phyloP scores from a whole-genome alignment of 306 rosid genomes.

The Trifolium repens region DNA sequence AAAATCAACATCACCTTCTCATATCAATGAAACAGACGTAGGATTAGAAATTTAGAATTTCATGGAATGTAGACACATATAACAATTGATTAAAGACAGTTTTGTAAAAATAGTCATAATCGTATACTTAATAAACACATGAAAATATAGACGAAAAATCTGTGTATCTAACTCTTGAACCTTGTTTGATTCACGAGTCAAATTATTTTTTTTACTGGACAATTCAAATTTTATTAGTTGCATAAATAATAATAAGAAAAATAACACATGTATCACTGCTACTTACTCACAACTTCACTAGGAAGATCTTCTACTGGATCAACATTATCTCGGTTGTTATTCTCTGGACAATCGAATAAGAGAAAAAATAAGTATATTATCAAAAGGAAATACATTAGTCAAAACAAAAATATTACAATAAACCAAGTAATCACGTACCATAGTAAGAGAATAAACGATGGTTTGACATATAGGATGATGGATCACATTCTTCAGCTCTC shows the following conservation, averaged over 20 bases:
- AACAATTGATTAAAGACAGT: conserved; percentile 25
- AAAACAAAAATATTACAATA: conserved; percentile 1
- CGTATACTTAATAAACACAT: not conserved
- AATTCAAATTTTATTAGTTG: conserved; percentile 21
- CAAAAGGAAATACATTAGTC: not conserved
- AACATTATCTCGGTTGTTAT: conserved; percentile 33
- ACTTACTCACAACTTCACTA: conserved; percentile 51
- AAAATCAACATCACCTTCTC: conserved; percentile 49
- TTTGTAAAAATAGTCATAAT: not conserved
- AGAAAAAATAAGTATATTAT: not conserved
- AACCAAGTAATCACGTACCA: conserved; percentile 58
- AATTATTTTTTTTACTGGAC: too few species aligned
- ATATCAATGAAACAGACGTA: conserved; percentile 25
- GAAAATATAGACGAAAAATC: conserved; percentile 24
- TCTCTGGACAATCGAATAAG: conserved; percentile 45
- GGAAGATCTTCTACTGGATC: conserved; percentile 33
- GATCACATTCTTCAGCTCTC: conserved; percentile 64
- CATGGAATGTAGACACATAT: conserved; percentile 28
- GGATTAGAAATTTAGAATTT: conserved; percentile 36
- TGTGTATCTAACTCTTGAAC: not conserved
- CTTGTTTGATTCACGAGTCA: conserved; percentile 26
- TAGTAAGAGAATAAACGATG: conserved; percentile 79
- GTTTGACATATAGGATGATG: conserved; percentile 53
- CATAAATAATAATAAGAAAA: not conserved
- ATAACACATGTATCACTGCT: not conserved